These are phyloP conservation scores for Chaetothyriales sp. DNA, from an alignment of 2,329 filamentous ascomycete species.

Conservation along the genomic window DNA sequence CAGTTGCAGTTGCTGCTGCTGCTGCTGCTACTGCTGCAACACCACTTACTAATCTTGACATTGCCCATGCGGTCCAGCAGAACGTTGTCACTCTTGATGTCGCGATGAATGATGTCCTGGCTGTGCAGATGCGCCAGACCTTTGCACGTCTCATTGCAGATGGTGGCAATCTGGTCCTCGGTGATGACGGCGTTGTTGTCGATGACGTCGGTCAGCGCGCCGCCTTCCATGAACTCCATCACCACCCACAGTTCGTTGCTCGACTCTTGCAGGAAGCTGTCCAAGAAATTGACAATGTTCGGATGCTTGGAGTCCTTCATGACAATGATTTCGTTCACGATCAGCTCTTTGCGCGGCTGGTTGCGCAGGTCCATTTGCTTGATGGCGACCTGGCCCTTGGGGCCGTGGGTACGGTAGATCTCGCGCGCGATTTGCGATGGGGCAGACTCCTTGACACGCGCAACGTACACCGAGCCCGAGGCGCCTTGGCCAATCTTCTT, in stretches of 20 bases:
- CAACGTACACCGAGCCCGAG: constrained; percentile 94
- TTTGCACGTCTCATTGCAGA: constrained; percentile 93
- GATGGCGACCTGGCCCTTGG: constrained; percentile 83
- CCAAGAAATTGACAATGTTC: constrained; percentile 98
- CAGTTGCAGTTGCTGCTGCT: too few relatives aligned
- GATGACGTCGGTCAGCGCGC: constrained; percentile 93
- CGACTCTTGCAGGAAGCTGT: constrained; percentile 91
- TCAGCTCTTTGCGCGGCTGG: constrained; percentile 92
- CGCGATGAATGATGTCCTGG: constrained; percentile 95
- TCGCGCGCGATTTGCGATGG: constrained; percentile 67
- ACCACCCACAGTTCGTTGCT: constrained; percentile 97
- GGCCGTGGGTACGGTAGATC: constrained; percentile 64
- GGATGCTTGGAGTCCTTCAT: constrained; percentile 98
- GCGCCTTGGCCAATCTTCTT: constrained; percentile 99
- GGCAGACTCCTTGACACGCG: constrained; percentile 80
- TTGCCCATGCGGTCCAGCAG: constrained; percentile 86
- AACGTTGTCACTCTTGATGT: constrained; percentile 99
- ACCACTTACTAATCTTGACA: constrained; percentile 82
- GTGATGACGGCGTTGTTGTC: constrained; percentile 91
- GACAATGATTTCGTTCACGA: constrained; percentile 98
- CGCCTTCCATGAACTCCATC: constrained; percentile 99
- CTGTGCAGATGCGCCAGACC: constrained; percentile 87
- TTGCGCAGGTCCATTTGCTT: constrained; percentile 99
- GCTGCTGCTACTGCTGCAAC: background rate
- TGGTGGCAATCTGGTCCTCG: constrained; percentile 94